phyloP scores from a whole-genome alignment of 129 eudicot species.

The Helianthus tuberosus region DNA sequence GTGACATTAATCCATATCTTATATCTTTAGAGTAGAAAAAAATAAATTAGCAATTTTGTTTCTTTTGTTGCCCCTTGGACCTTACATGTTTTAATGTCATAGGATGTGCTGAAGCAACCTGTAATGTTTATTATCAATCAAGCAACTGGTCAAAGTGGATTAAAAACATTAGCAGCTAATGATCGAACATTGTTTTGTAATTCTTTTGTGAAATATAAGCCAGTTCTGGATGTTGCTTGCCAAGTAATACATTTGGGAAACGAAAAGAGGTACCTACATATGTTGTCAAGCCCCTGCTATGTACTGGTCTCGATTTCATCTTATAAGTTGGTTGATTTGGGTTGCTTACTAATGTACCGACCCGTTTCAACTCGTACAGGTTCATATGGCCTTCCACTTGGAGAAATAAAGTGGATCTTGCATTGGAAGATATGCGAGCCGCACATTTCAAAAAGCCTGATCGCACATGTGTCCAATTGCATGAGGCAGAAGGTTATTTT shows the following conservation, averaged over 20 bases:
- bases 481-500: constrained; percentile 44
- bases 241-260: constrained; percentile 35
- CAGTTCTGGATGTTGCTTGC: constrained; percentile 51
- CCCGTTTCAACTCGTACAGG: constrained; percentile 33
- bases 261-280: constrained; percentile 42
- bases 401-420: constrained; percentile 51
- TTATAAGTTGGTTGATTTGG: neutral
- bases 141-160: constrained; percentile 53
- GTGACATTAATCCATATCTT: constrained; percentile 23
- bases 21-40: neutral
- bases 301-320: neutral
- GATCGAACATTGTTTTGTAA: constrained; percentile 28
- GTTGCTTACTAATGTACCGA: neutral
- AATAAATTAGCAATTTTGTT: neutral
- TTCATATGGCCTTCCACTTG: constrained; percentile 59
- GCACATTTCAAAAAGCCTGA: constrained; percentile 23
- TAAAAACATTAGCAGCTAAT: constrained; percentile 26
- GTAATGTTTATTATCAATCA: constrained; percentile 56
- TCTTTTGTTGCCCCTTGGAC: constrained; percentile 5
- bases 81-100: constrained; percentile 20
- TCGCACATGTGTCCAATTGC: constrained; percentile 16
- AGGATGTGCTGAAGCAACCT: constrained; percentile 87
- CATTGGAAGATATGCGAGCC: constrained; percentile 29
- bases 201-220: constrained; percentile 49
- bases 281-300: neutral